These are phyloP conservation scores for Cercophora scortea DNA, from an alignment of 495 filamentous ascomycete species.

Conservation along the genomic window DNA sequence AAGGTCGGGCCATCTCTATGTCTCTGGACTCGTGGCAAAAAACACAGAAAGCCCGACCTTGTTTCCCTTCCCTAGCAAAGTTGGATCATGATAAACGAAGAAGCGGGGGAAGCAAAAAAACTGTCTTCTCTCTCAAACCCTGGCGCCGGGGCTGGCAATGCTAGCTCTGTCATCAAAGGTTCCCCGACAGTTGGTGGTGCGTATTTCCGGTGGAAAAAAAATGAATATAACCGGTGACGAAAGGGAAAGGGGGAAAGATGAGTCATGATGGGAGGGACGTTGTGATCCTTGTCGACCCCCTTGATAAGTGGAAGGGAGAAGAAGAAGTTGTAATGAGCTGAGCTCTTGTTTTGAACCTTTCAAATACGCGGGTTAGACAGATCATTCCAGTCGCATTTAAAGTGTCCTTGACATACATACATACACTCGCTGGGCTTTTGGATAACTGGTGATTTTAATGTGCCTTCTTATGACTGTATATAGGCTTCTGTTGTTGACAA, in stretches of 20 bases:
- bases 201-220: background rate
- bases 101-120: constrained; percentile 24
- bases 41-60: background rate
- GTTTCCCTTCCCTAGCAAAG: background rate
- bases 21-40: too few species aligned
- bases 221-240: constrained; percentile 4
- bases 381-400: background rate
- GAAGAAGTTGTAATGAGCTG: background rate
- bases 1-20: too few species aligned
- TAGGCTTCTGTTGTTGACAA: too few species aligned
- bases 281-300: constrained; percentile 8
- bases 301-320: too few species aligned
- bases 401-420: background rate
- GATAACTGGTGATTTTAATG: background rate
- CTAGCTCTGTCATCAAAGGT: constrained; percentile 7
- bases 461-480: background rate
- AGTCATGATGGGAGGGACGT: constrained; percentile 46
- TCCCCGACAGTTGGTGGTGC: constrained; percentile 41
- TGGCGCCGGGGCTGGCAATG: constrained; percentile 4
- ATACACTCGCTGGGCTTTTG: background rate
- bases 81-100: background rate
- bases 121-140: constrained; percentile 60
- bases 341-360: background rate
- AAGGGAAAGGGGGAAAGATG: constrained; percentile 12
- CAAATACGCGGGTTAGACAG: background rate